phyloP scores from a whole-genome alignment of 768 basidiomycete species.

The Trametes elegans region DNA sequence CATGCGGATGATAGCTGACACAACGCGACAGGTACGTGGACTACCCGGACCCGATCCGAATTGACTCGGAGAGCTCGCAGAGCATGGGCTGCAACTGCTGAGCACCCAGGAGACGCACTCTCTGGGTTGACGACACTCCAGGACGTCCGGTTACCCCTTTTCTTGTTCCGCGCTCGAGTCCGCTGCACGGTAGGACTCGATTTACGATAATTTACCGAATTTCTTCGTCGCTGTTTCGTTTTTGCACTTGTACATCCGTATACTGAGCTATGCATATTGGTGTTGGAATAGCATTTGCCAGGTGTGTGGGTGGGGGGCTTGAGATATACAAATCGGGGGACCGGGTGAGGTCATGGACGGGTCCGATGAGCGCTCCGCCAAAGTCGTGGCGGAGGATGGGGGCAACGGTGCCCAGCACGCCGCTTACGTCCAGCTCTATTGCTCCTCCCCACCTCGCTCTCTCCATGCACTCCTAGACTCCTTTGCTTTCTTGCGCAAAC shows the following conservation, averaged over 20 bases:
- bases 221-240: slow-evolving; percentile 17
- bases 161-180: slow-evolving; percentile 11
- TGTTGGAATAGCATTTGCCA: slow-evolving; percentile 12
- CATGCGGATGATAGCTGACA: slow-evolving; percentile 11
- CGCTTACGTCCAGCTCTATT: not conserved
- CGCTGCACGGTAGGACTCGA: slow-evolving; percentile 7
- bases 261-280: slow-evolving; percentile 22
- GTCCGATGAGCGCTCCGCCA: slow-evolving; percentile 12
- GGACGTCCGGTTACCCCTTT: slow-evolving; percentile 24
- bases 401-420: not conserved
- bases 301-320: not conserved
- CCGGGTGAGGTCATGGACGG: slow-evolving; percentile 7
- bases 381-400: not conserved
- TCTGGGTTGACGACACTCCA: slow-evolving; percentile 12
- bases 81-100: slow-evolving; percentile 91
- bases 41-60: slow-evolving; percentile 97
- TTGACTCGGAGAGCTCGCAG: slow-evolving; percentile 90
- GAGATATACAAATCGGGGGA: not conserved
- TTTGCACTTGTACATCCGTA: slow-evolving; percentile 23
- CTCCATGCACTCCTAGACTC: no score
- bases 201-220: slow-evolving; percentile 21
- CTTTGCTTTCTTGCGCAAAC: no score
- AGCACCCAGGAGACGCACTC: slow-evolving; percentile 17
- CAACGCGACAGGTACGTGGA: slow-evolving; percentile 76
- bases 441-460: not conserved